Percentiles rank a stretch among this genome's conserved stretches.
Evolutionary conservation across 208 protist species (phyloP).

Genomic region (Acanthamoeba healyi): DNA sequence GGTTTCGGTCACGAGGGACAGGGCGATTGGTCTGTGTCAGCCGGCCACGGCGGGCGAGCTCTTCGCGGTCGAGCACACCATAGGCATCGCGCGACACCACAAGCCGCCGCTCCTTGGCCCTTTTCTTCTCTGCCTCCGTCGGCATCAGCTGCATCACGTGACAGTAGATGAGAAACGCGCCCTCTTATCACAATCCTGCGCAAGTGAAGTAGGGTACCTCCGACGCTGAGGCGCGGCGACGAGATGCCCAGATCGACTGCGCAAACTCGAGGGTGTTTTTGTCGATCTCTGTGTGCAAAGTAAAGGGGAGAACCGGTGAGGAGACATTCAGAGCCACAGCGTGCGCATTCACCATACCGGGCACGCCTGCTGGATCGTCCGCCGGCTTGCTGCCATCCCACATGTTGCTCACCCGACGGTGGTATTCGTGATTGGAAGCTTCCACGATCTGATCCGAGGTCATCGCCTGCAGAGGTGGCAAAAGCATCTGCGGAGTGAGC

Average conservation of each 20-base stretch:
- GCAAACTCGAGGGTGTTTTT: constrained; percentile 38
- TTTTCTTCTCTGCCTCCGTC: constrained; percentile 6
- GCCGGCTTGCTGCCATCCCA: background rate
- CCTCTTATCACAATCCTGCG: background rate
- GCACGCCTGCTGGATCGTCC: background rate
- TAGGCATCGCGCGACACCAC: constrained; percentile 50
- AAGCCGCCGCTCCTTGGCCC: background rate
- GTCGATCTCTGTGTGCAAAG: background rate
- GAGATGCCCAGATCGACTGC: constrained; percentile 20
- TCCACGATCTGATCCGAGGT: constrained; percentile 39
- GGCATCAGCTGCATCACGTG: background rate
- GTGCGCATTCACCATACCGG: background rate
- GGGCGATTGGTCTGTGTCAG: background rate
- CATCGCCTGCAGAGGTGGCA: background rate
- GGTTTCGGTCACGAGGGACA: background rate
- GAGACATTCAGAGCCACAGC: background rate
- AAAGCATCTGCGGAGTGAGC: background rate
- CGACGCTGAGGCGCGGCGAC: background rate
- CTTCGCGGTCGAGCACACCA: constrained; percentile 31
- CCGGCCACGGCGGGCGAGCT: background rate
- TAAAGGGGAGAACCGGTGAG: background rate
- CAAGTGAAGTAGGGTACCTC: background rate
- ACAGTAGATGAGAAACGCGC: background rate
- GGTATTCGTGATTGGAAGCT: constrained; percentile 64
- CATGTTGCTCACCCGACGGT: constrained; percentile 36